Percentiles rank a stretch among this genome's conserved stretches.
Evolutionary conservation across 306 rosid species (phyloP).

Genomic region (Cucumis cinereus): DNA sequence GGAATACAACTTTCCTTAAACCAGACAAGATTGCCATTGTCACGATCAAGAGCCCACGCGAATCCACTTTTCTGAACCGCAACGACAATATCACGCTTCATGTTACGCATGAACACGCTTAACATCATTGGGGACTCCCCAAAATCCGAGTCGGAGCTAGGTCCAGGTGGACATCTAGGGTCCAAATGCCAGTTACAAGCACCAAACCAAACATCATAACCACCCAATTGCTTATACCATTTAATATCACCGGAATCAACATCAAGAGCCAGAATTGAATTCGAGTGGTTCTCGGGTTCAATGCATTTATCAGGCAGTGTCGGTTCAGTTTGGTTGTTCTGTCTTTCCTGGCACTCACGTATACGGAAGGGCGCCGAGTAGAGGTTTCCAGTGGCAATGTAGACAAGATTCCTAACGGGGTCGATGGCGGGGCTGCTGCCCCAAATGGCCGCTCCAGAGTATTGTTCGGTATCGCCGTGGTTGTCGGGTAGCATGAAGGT

Average conservation of each 20-base stretch:
- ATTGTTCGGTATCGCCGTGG: slow-evolving; percentile 12
- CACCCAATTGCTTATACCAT: slow-evolving; percentile 57
- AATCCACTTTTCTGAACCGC: slow-evolving; percentile 60
- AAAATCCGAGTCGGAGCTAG: slow-evolving; percentile 41
- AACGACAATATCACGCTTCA: slow-evolving; percentile 29
- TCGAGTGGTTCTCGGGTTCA: slow-evolving; percentile 43
- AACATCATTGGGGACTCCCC: slow-evolving; percentile 55
- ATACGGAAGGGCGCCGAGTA: slow-evolving; percentile 35
- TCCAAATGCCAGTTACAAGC: slow-evolving; percentile 31
- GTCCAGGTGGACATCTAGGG: slow-evolving; percentile 43
- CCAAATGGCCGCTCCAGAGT: slow-evolving; percentile 60
- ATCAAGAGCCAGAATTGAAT: slow-evolving; percentile 58
- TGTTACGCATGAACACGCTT: slow-evolving; percentile 15
- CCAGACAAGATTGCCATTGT: slow-evolving; percentile 34
- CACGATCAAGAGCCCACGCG: slow-evolving; percentile 54
- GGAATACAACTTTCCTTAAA: slow-evolving; percentile 16
- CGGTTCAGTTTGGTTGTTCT: slow-evolving; percentile 32
- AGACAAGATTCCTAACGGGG: slow-evolving; percentile 22
- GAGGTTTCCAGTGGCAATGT: slow-evolving; percentile 47
- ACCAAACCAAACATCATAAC: slow-evolving; percentile 52
- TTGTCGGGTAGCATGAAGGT: slow-evolving; percentile 51
- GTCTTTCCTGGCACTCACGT: slow-evolving; percentile 31
- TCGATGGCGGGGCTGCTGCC: slow-evolving; percentile 78
- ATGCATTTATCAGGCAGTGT: slow-evolving; percentile 28
- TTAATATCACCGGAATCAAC: slow-evolving; percentile 29